Conservation (phyloP, 306 rosid genomes). For the Prinsepia uniflora region DNA sequence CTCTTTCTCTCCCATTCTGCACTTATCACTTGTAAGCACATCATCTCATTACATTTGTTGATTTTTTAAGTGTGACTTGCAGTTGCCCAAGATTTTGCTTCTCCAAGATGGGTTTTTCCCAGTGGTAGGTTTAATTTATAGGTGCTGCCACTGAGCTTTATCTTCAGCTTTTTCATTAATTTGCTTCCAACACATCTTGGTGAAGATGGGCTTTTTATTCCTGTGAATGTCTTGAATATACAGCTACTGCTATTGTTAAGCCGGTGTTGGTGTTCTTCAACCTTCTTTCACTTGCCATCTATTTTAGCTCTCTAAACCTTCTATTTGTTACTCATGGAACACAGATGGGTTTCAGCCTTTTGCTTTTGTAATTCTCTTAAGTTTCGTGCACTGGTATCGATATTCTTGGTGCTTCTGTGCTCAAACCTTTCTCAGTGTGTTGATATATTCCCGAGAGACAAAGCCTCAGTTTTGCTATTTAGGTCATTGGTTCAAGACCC, state of each 20-base stretch:
- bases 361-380: slow-evolving; percentile 23
- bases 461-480: slow-evolving; percentile 48
- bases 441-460: slow-evolving; percentile 64
- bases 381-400: slow-evolving; percentile 31
- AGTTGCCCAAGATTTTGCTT: slow-evolving; percentile 3
- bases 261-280: slow-evolving; percentile 1
- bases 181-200: slow-evolving; percentile 3
- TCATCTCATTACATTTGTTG: not conserved
- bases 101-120: slow-evolving; percentile 2
- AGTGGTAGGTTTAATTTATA: not conserved
- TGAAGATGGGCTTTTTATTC: slow-evolving; percentile 25
- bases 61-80: slow-evolving; percentile 4
- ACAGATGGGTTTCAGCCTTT: slow-evolving; percentile 27
- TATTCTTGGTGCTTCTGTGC: slow-evolving; percentile 36
- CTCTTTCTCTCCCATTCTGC: not conserved
- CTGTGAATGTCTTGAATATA: not conserved
- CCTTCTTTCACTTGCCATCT: slow-evolving; percentile 1
- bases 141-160: slow-evolving; percentile 4
- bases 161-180: slow-evolving; percentile 22
- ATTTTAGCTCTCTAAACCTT: not conserved
- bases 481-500: slow-evolving; percentile 59
- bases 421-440: slow-evolving; percentile 39
- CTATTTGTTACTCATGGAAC: slow-evolving; percentile 33
- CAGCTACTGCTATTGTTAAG: slow-evolving; percentile 26
- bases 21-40: not conserved